Conservation (phyloP, 805 yeast genomes). For the Torulaspora microellipsoides region DNA sequence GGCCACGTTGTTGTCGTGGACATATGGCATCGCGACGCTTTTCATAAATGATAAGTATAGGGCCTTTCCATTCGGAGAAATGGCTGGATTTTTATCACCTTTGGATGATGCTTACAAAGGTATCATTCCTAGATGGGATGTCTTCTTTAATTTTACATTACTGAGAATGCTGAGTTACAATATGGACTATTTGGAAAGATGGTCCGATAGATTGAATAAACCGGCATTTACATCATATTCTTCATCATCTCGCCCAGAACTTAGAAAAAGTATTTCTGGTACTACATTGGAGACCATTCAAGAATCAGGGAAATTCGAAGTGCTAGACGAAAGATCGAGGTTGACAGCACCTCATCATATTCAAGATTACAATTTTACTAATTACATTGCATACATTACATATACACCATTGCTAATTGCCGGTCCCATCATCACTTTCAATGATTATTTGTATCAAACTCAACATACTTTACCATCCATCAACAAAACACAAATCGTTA, state of each 20-base stretch:
- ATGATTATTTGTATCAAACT: slow-evolving; percentile 80
- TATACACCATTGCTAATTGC: slow-evolving; percentile 91
- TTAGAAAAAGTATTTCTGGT: slow-evolving; percentile 17
- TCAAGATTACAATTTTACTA: slow-evolving; percentile 54
- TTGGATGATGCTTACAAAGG: slow-evolving; percentile 67
- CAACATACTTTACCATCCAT: slow-evolving; percentile 57
- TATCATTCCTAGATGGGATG: slow-evolving; percentile 89
- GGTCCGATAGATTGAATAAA: slow-evolving; percentile 8
- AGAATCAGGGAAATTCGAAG: slow-evolving; percentile 9
- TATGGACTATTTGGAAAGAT: slow-evolving; percentile 60
- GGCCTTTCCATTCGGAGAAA: slow-evolving; percentile 44
- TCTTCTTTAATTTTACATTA: slow-evolving; percentile 84
- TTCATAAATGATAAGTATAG: slow-evolving; percentile 72
- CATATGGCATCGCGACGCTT: slow-evolving; percentile 70
- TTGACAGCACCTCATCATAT: slow-evolving; percentile 58
- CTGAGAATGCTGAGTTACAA: slow-evolving; percentile 80
- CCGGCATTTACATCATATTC: not conserved
- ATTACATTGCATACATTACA: slow-evolving; percentile 69
- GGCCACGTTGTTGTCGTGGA: slow-evolving; percentile 57
- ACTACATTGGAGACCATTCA: slow-evolving; percentile 15
- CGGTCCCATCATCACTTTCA: slow-evolving; percentile 91
- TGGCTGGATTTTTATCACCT: slow-evolving; percentile 41
- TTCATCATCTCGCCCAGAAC: slow-evolving; percentile 14
- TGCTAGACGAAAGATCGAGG: slow-evolving; percentile 57
- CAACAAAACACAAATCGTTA: slow-evolving; percentile 44